A percentile compares a stretch with the other conserved stretches of the same genome.
Conservation (phyloP, 306 rosid genomes). For the Trifolium pratense region DNA sequence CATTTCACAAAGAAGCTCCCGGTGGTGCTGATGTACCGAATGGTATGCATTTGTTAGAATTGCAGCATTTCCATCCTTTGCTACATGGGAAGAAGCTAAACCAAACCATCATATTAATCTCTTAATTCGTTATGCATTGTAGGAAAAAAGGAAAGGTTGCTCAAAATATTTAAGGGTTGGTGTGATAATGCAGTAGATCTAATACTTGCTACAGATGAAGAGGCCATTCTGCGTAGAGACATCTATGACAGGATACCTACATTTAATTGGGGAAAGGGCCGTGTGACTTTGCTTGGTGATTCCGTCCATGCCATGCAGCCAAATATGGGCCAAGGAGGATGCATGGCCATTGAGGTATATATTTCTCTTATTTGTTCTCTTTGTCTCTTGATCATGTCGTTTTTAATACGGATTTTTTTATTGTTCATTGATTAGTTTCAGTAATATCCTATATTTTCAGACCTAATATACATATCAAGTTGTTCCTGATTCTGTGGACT, state of each 20-base stretch:
- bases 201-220: constrained; percentile 82
- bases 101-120: background rate
- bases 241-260: constrained; percentile 82
- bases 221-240: constrained; percentile 91
- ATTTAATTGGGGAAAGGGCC: constrained; percentile 90
- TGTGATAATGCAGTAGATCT: constrained; percentile 89
- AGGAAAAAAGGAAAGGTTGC: constrained; percentile 89
- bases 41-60: constrained; percentile 51
- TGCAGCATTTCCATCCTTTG: background rate
- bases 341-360: constrained; percentile 97
- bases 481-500: constrained; percentile 4
- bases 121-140: constrained; percentile 12
- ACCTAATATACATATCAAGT: constrained; percentile 25
- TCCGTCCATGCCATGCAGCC: constrained; percentile 99
- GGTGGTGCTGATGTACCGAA: constrained; percentile 75
- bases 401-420: background rate
- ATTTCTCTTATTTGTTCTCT: constrained; percentile 10
- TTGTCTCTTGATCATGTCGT: background rate
- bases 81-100: background rate
- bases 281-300: constrained; percentile 92
- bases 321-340: constrained; percentile 98
- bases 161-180: constrained; percentile 82
- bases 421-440: background rate
- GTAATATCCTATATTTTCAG: constrained; percentile 16
- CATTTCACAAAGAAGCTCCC: constrained; percentile 79